These are phyloP conservation scores for Cucurbita pepo DNA, from an alignment of 306 rosid genomes.

Conservation along the genomic window DNA sequence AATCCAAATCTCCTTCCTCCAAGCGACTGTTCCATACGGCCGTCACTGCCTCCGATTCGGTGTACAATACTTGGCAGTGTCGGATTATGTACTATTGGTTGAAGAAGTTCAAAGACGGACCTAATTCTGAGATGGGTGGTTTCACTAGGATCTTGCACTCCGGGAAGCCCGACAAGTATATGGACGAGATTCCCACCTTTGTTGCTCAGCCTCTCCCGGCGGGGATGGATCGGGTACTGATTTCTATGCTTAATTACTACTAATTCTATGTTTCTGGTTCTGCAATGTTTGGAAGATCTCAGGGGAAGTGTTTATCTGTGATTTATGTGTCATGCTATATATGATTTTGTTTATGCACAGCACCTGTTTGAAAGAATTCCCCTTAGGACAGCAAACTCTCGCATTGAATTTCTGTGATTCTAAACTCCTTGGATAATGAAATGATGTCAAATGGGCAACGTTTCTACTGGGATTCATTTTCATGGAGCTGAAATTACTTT, in stretches of 20 bases:
- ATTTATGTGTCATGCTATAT: background rate
- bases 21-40: slow-evolving; percentile 84
- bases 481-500: background rate
- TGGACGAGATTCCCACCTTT: slow-evolving; percentile 95
- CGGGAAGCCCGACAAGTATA: slow-evolving; percentile 60
- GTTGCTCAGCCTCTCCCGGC: slow-evolving; percentile 92
- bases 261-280: background rate
- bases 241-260: background rate
- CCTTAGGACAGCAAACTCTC: background rate
- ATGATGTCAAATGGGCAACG: background rate
- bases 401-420: background rate
- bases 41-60: slow-evolving; percentile 83
- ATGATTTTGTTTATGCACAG: background rate
- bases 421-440: background rate
- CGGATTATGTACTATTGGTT: slow-evolving; percentile 92
- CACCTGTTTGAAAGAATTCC: slow-evolving; percentile 2
- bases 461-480: background rate
- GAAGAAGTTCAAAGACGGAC: slow-evolving; percentile 37
- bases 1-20: slow-evolving; percentile 17
- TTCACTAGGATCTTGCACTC: slow-evolving; percentile 86
- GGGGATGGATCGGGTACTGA: slow-evolving; percentile 76
- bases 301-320: background rate
- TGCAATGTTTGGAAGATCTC: background rate
- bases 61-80: slow-evolving; percentile 94
- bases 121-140: slow-evolving; percentile 83